Conservation (phyloP, 331 rosid species). For the Saraca asoca region DNA sequence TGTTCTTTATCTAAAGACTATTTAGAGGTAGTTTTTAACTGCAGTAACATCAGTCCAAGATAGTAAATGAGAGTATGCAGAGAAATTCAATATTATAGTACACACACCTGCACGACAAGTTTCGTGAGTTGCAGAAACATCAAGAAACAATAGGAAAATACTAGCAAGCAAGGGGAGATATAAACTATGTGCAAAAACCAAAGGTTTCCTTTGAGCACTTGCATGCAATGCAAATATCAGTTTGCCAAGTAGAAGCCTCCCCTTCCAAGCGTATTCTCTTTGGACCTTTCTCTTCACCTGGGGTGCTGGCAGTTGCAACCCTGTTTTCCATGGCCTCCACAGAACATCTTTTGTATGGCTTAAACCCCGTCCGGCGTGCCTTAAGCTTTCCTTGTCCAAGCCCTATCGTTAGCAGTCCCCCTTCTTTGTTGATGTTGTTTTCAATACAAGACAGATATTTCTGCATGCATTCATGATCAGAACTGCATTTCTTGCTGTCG, state of each 20-base stretch:
- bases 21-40: constrained; percentile 38
- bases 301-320: constrained; percentile 51
- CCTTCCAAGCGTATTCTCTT: constrained; percentile 81
- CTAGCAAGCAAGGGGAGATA: constrained; percentile 10
- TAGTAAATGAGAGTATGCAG: constrained; percentile 41
- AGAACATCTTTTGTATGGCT: constrained; percentile 93
- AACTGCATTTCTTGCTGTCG: constrained; percentile 45
- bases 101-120: constrained; percentile 67
- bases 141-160: constrained; percentile 39
- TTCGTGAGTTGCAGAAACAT: constrained; percentile 54
- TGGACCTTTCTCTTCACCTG: constrained; percentile 66
- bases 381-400: constrained; percentile 68
- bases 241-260: constrained; percentile 54
- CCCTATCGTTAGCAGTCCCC: constrained; percentile 63
- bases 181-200: constrained; percentile 46
- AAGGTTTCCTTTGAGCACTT: constrained; percentile 51
- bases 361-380: constrained; percentile 81
- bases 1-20: constrained; percentile 43
- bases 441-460: constrained; percentile 31
- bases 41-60: constrained; percentile 51
- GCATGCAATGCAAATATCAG: constrained; percentile 41
- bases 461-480: constrained; percentile 34
- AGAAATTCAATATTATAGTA: constrained; percentile 53
- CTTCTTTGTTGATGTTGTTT: constrained; percentile 46
- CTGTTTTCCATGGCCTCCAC: constrained; percentile 70